Conservation (phyloP, 345 rosid species). For the Anacardium occidentale region DNA sequence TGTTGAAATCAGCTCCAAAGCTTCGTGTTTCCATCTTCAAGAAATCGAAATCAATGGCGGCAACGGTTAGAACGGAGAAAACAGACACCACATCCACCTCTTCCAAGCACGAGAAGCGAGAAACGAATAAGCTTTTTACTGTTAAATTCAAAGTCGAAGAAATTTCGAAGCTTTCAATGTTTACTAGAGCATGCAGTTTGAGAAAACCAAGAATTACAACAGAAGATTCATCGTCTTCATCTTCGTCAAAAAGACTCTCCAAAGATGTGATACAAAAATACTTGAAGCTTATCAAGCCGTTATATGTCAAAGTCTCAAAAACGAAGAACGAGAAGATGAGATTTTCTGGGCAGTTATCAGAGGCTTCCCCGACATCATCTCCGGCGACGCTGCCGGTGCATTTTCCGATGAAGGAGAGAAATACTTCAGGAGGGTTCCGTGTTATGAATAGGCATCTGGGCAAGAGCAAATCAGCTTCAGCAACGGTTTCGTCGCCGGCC, state of each 20-base stretch:
- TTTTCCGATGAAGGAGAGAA: constrained; percentile 40
- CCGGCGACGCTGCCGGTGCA: constrained; percentile 31
- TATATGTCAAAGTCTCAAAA: constrained; percentile 50
- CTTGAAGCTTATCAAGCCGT: constrained; percentile 67
- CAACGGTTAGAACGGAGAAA: constrained; percentile 22
- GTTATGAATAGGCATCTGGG: constrained; percentile 51
- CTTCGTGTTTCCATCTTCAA: constrained; percentile 54
- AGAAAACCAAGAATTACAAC: constrained; percentile 17
- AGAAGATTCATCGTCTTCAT: constrained; percentile 19
- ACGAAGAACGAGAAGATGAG: constrained; percentile 36
- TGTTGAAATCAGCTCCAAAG: constrained; percentile 62
- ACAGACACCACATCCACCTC: constrained; percentile 14
- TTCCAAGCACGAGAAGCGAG: constrained; percentile 25
- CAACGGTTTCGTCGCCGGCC: constrained; percentile 50
- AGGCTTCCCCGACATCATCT: constrained; percentile 44
- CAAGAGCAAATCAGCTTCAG: constrained; percentile 72
- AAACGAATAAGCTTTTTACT: constrained; percentile 31
- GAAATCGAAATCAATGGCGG: constrained; percentile 49
- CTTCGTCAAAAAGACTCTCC: constrained; percentile 37
- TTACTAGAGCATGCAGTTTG: constrained; percentile 37
- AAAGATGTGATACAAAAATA: constrained; percentile 51
- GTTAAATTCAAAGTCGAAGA: constrained; percentile 48
- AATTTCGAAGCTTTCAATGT: constrained; percentile 24
- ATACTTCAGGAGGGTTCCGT: constrained; percentile 45
- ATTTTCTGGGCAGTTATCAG: constrained; percentile 26